Base-by-base conservation (phyloP, 176 grass and related monocot species). In the Alloteropsis semialata region DNA sequence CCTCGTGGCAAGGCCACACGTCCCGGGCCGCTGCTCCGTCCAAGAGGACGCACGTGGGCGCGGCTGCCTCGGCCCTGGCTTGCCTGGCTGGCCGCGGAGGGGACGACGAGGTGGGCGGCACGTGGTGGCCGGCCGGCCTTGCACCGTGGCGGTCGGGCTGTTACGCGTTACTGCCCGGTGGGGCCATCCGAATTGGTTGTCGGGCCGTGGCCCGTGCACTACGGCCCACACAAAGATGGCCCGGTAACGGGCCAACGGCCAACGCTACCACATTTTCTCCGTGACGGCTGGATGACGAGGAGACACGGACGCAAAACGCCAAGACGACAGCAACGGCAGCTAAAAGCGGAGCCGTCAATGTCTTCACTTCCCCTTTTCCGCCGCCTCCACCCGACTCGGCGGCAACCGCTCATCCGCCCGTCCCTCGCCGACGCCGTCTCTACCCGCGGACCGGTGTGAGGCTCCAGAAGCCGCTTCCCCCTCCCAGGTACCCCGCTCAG, bases 341-440 rank as follows among this genome's bases (percentile, higher is more conserved):
- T 2, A 72, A 72, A 73, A 76, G 38, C 69, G 33, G 82, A 71
- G 53, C 82, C 88, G 83, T 82, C 82, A 51, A 53, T 81, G 44
- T 72, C 78, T 72, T 60, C 6, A 24, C 78, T 33, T 50, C 88
- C 82, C 82, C 83, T 69, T 61, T 54, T 85, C 62, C 36, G 11
- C 80, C 25, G 63, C 72, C 44, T 64, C 87, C 78, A 25, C 46
- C 64, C 65, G 41, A 68, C 69, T 68, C 69, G 66, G 9, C 81
- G 67, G 18, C 38, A 46, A 63, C 36, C 25, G 50, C 74, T 85
- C 72, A 27, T 85, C 83, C 65, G 62, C 8, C 53, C 72, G 18
- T 65, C 58, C 56, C 16, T 76, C 65, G 8, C 64, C 72, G 38
- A 37, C 74, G 72, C 63, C 64, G 21, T 18, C 60, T 79, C 28